Evolutionary conservation across 2,329 filamentous ascomycete species (phyloP).

Genomic region (Pseudogymnoascus sp.): DNA sequence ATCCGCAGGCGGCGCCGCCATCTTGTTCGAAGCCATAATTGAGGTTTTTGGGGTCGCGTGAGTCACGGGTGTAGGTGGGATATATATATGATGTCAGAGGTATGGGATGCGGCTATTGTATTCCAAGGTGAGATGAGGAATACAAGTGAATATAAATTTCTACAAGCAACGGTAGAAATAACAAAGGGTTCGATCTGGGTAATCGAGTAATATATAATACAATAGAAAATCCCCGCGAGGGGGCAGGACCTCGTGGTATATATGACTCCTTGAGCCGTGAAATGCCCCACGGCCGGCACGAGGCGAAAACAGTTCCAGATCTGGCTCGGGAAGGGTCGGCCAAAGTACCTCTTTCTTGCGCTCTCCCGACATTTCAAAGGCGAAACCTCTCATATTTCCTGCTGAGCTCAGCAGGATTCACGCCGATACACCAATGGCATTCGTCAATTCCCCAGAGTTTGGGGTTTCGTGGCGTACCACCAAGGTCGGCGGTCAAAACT

Average conservation of each 20-base stretch:
- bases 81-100: not conserved
- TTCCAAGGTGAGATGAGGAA: not conserved
- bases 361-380: not conserved
- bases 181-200: not conserved
- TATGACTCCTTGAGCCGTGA: not conserved
- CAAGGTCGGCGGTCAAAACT: not conserved
- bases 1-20: constrained; percentile 49
- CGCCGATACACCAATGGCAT: not conserved
- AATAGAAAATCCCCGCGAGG: not conserved
- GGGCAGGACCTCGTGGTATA: not conserved
- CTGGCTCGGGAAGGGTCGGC: constrained; percentile 1
- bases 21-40: constrained; percentile 37
- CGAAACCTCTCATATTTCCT: not conserved
- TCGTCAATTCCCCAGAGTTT: not conserved
- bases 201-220: not conserved
- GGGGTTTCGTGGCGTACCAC: not conserved
- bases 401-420: not conserved
- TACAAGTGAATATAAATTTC: not conserved
- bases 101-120: not conserved
- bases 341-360: not conserved
- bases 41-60: not conserved
- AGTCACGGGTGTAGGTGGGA: not conserved
- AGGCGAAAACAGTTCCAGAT: constrained; percentile 1
- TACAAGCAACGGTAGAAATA: not conserved
- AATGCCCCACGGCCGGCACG: not conserved